Base-by-base conservation (phyloP, 805 yeast species). In the Hanseniaspora singularis region DNA sequence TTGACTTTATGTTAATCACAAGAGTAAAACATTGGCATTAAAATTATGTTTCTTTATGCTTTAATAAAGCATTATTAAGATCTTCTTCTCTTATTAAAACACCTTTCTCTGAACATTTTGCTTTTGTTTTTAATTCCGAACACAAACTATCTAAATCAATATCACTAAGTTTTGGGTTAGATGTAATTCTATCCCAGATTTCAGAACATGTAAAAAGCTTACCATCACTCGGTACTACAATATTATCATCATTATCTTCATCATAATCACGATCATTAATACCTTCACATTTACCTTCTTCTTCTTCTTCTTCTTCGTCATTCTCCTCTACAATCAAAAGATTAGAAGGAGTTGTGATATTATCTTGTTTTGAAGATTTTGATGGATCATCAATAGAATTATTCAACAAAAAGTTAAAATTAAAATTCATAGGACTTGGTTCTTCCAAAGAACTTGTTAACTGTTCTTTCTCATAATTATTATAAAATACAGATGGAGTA, bases 101-200 rank as follows among this genome's bases (percentile, higher is more conserved):
- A 15, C 98, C 98, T 47, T 71, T 67, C 58, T 89, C 96, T 12
- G 94, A 81, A 67, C 98, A 92, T 64, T 86, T 87, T 10, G 97
- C 98, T 71, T 89, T 92, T 32, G 79, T 64, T 64, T 89, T 83
- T 59, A 92, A 71, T 65, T 92, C 98, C 37, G 67, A 60, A 71
- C 98, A 92, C 60, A 92, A 72, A 2, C 95, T 94, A 59, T 89
- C 96, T 53, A 92, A 88, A 62, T 92, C 98, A 45, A 92, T 70
- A 50, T 88, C 96, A 4, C 92, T 77, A 63, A 88, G 92, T 59
- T 81, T 77, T 28, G 98, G 97, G 69, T 92, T 97, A 19, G 92
- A 64, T 1, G 96, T 83, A 32, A 92, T 81, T 58, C 97, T 74
- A 63, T 89, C 97, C 98, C 98, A 92, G 14, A 89, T 81, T 54